Base-by-base conservation (phyloP, 768 basidiomycete species). In the Symmetrospora coprosmae region DNA sequence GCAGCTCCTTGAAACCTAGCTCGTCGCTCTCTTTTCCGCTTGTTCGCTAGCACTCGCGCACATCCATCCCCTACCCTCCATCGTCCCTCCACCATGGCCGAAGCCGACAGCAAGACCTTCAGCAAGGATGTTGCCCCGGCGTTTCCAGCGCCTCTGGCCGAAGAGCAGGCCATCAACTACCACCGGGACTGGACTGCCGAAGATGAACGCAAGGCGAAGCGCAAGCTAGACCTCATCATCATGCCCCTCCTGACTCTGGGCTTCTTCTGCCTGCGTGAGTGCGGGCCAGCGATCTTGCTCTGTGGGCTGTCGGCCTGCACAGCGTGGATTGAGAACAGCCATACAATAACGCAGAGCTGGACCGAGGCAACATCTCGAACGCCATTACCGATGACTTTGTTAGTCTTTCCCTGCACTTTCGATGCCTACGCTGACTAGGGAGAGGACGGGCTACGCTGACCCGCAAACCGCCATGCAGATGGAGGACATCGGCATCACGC, bases 301-400 rank as follows among this genome's bases (percentile, higher is more conserved):
- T n/a, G n/a, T n/a, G n/a, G n/a, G n/a, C n/a, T n/a, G n/a, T n/a
- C n/a, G n/a, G n/a, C n/a, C n/a, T n/a, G n/a, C n/a, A n/a, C n/a
- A n/a, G n/a, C 38, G 2, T 27, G 8, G 14, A 17, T n/a, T 17
- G 1, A 17, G 11, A 28, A 16, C 25, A 50, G 11, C 7, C 27
- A n/a, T n/a, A 25, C 27, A 11, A n/a, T 21, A 23, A 21, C 23
- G n/a, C 45, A 38, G 34, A 60, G 46, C 64, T 68, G 13, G 68
- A 67, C 45, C 37, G 70, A 33, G 70, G 69, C 0, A 71, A 71
- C 50, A 66, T 70, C 37, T 47, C 62, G 6, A 71, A 71, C 53
- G 70, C 68, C n/a, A 47, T 70, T 17, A 70, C 68, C 1, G 70
- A 69, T 43, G 62, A 30, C 19, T 25, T 46, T 28, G 31, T 30